Evolutionary conservation across 1,284 basidiomycete genomes (phyloP).

Genomic region (Fomitopsis schrenkii): DNA sequence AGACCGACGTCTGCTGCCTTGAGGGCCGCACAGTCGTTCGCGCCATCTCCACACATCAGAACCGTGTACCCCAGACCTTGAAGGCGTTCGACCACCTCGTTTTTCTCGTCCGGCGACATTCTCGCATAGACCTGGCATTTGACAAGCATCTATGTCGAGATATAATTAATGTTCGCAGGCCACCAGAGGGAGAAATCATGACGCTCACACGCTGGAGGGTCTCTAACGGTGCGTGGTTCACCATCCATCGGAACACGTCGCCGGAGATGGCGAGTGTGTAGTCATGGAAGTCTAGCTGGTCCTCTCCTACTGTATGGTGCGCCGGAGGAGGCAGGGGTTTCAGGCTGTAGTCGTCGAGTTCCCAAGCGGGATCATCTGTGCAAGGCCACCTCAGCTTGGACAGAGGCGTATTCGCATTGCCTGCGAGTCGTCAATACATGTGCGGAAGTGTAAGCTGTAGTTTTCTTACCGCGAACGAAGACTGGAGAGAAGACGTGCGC

Average conservation of each 20-base stretch:
- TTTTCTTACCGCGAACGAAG: constrained; percentile 66
- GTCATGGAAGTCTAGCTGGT: constrained; percentile 77
- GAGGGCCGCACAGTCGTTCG: constrained; percentile 97
- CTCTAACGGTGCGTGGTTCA: constrained; percentile 92
- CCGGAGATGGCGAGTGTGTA: constrained; percentile 93
- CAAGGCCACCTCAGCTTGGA: constrained; percentile 88
- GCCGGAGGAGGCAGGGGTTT: constrained; percentile 70
- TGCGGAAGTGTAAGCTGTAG: background rate
- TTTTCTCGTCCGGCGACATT: constrained; percentile 99
- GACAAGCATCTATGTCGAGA: constrained; percentile 83
- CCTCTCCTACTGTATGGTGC: constrained; percentile 63
- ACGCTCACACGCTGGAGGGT: constrained; percentile 81
- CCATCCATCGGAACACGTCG: constrained; percentile 99
- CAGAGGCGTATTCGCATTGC: constrained; percentile 54
- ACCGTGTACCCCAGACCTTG: constrained; percentile 95
- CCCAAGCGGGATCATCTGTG: constrained; percentile 86
- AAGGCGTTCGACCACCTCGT: constrained; percentile 94
- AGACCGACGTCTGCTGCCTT: constrained; percentile 99
- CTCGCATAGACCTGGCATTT: constrained; percentile 96
- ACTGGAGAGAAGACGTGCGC: constrained; percentile 89
- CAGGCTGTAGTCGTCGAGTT: constrained; percentile 86
- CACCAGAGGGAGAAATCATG: background rate
- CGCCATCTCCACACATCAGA: constrained; percentile 98
- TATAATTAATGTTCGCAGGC: too few relatives aligned
- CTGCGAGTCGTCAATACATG: constrained; percentile 29